Base-by-base conservation (phyloP, 192 early-diverging fungal species). In the Entomortierella beljakovae region DNA sequence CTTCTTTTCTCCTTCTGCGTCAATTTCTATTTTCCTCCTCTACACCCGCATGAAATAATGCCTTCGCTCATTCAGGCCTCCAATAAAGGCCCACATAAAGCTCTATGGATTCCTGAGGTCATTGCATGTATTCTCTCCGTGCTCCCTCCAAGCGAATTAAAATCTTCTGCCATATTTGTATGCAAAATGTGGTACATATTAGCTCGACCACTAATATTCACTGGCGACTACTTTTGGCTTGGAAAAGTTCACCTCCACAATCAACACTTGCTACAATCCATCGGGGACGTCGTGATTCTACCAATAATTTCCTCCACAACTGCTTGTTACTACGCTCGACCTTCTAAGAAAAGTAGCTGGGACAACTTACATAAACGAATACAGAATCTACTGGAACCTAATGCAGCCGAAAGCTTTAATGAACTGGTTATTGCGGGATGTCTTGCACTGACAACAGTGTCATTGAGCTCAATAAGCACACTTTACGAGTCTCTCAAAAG, bases 231-330 rank as follows among this genome's bases (percentile, higher is more conserved):
- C 25, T 32, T 38, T 20, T 64, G 61, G 61, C 61, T 64, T 8
- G 61, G 61, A 29, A 64, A 37, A 49, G 26, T 64, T 8, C 61
- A 48, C 1, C 49, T 64, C 40, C 51, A 48, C 28, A 3, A 23
- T 13, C 61, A 20, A 20, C 26, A 64, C 50, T n/a, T 52, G 49
- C 61, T 64, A 13, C 49, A 64, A 31, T 9, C 8, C 34, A 11
- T 64, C 48, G 20, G 34, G 3, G 38, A 38, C 33, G 26, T 64
- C 40, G 49, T 37, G 61, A 37, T 34, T 4, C 50, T 64, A 20
- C 49, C 61, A 29, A 53, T 53, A 29, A 52, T 64, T n/a, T 52
- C 61, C 16, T 64, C 61, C 8, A 64, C 49, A 7, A 31, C 46
- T 2, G 34, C 26, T 3, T 34, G 50, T n/a, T 64, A 64, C 16